These are phyloP conservation scores for Protomyces inouyei DNA, from an alignment of 1,139 yeast genomes.

Conservation along the genomic window DNA sequence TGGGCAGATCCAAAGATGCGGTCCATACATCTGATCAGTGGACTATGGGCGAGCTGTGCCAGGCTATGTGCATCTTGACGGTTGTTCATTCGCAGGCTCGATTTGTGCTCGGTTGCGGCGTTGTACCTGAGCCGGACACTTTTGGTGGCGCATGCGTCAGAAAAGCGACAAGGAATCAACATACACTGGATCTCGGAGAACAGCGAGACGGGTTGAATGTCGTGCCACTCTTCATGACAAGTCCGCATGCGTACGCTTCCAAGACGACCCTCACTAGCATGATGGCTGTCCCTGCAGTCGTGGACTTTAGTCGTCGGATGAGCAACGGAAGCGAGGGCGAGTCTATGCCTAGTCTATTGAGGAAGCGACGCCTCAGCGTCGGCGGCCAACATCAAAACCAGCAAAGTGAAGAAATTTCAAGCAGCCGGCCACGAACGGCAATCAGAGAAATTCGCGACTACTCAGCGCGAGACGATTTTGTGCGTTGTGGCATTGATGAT, in stretches of 20 bases:
- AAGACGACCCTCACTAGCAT: neutral
- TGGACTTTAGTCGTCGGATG: neutral
- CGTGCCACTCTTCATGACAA: neutral
- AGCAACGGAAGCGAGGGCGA: constrained; percentile 7
- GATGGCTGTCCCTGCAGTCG: neutral
- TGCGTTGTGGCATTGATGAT: constrained; percentile 12
- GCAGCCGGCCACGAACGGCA: neutral
- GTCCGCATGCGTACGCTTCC: neutral
- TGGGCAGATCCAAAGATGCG: constrained; percentile 14
- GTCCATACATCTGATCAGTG: constrained; percentile 23
- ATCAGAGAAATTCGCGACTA: neutral
- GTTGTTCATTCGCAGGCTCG: constrained; percentile 28
- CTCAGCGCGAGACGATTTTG: constrained; percentile 1
- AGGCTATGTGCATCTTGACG: constrained; percentile 26
- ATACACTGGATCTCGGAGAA: neutral
- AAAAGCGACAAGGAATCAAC: neutral
- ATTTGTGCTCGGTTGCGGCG: constrained; percentile 27
- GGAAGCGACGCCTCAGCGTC: constrained; percentile 20
- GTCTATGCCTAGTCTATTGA: constrained; percentile 2
- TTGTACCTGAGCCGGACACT: constrained; percentile 30
- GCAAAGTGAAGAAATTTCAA: neutral
- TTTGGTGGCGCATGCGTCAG: constrained; percentile 26
- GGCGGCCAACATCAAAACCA: neutral
- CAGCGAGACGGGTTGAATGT: neutral
- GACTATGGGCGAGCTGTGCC: constrained; percentile 29